These are phyloP conservation scores for Blepharisma japonicum DNA, from an alignment of 73 alveolate species.

Conservation along the genomic window DNA sequence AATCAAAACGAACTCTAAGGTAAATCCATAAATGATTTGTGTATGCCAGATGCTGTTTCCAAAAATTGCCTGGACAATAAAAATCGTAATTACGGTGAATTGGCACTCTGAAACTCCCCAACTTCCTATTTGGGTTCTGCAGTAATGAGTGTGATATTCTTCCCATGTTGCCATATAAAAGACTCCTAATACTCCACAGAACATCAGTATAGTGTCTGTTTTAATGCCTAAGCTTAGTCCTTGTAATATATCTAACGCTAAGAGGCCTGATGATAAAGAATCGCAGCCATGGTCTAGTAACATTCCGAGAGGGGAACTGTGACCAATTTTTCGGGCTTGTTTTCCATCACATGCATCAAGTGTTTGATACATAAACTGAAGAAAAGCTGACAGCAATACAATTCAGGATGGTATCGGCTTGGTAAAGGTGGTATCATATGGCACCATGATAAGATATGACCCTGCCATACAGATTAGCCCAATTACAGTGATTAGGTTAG, in stretches of 20 bases:
- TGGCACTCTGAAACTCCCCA: slow-evolving; percentile 63
- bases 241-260: slow-evolving; percentile 37
- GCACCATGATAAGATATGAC: not conserved
- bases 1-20: not conserved
- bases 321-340: slow-evolving; percentile 55
- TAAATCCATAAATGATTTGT: not conserved
- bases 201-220: slow-evolving; percentile 25
- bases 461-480: not conserved
- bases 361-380: slow-evolving; percentile 40
- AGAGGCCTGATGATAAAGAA: slow-evolving; percentile 46
- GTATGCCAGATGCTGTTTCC: slow-evolving; percentile 16
- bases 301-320: slow-evolving; percentile 53
- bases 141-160: slow-evolving; percentile 64
- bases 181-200: slow-evolving; percentile 36
- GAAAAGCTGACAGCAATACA: not conserved
- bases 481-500: slow-evolving; percentile 2
- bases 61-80: slow-evolving; percentile 13
- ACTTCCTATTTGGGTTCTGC: slow-evolving; percentile 50
- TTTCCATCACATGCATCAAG: slow-evolving; percentile 63
- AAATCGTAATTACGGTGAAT: slow-evolving; percentile 18
- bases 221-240: slow-evolving; percentile 35
- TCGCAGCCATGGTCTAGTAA: slow-evolving; percentile 64
- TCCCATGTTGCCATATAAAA: slow-evolving; percentile 61
- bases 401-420: not conserved
- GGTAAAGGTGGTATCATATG: not conserved